phyloP scores from a whole-genome alignment of 768 basidiomycete genomes.

The Pleurotus tuber-regium region DNA sequence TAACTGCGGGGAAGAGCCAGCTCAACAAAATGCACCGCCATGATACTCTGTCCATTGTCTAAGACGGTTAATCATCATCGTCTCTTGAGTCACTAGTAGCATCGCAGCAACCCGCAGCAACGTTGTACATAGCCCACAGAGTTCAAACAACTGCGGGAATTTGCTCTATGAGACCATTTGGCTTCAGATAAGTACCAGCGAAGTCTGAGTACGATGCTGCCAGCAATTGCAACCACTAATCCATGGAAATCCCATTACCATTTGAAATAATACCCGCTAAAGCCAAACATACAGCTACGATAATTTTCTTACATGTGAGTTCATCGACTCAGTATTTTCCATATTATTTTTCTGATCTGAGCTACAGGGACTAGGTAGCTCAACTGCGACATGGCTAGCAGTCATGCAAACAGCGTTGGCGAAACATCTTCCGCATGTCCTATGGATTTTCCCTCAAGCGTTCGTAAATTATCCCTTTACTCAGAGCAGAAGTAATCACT shows the following conservation, averaged over 20 bases:
- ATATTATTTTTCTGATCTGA: no score
- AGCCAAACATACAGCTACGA: background rate
- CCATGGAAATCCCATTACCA: background rate
- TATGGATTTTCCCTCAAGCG: constrained; percentile 45
- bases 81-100: background rate
- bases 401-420: constrained; percentile 32
- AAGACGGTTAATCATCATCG: no score
- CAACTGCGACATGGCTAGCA: constrained; percentile 32
- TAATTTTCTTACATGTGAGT: constrained; percentile 8
- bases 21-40: no score
- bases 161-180: background rate
- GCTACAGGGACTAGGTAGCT: constrained; percentile 38
- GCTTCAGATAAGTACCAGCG: constrained; percentile 2
- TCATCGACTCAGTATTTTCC: background rate
- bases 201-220: background rate
- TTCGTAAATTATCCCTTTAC: constrained; percentile 18
- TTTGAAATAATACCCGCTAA: background rate
- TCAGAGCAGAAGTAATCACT: background rate
- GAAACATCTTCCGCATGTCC: constrained; percentile 32
- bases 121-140: constrained; percentile 6
- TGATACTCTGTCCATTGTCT: no score
- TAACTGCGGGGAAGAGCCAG: background rate
- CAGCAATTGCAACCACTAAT: background rate
- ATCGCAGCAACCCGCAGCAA: constrained; percentile 9
- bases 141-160: background rate